Evolutionary conservation across 345 rosid species (phyloP), one percentile per base, ranked within the genome.

Genomic region (Passiflora organensis): DNA sequence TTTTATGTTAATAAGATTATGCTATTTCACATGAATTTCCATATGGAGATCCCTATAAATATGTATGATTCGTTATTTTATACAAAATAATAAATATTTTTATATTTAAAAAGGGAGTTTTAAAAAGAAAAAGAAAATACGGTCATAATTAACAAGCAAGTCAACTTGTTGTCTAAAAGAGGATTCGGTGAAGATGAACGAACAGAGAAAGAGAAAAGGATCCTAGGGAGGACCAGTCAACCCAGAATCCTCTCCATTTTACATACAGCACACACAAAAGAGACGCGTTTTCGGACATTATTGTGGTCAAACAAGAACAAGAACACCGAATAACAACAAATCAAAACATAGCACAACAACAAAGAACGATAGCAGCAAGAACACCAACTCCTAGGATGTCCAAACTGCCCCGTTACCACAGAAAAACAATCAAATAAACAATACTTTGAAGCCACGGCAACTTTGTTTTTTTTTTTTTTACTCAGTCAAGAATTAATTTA

Each of bases 141-240:
- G n/a, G n/a, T n/a, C n/a, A n/a, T n/a, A n/a, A n/a, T n/a, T n/a
- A n/a, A n/a, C 34, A 28, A 8, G 8, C 34, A 28, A 28, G 34
- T 28, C 34, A 28, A 28, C 5, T 28, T 2, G 34, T 28, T 28
- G 34, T 28, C 34, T 8, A 28, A 28, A 28, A n/a, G 34, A 28
- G 34, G 34, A 28, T 28, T 28, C 8, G 3, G 34, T 8, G 8
- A 28, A 32, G 15, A 39, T 28, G 16, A 19, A 17, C n/a, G 1
- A 15, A 51, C 32, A 43, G n/a, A 25, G 52, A 39, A 53, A 43
- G n/a, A 25, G 52, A 39, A 53, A 38, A 46, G 42, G 32, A 62
- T 48, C 24, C 22, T 32, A 58, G 8, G 13, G 50, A 55, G 56
- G 88, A 77, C 88, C 80, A 61, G 89, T 82, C 89, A 80, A 78